phyloP scores from a whole-genome alignment of 371 early-diverging fungal species.

The Lichtheimia ramosa region DNA sequence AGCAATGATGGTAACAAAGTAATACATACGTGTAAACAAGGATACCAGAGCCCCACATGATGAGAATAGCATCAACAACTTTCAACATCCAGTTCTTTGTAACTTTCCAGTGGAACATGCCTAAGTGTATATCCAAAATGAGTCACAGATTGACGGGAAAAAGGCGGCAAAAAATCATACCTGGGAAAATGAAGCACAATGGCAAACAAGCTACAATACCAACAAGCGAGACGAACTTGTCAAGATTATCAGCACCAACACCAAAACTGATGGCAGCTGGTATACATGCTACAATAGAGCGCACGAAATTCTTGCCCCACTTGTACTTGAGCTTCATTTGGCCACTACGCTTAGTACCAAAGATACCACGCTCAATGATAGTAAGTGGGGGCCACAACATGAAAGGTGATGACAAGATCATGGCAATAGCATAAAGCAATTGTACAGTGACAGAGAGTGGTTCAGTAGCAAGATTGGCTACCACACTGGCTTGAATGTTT shows the following conservation, averaged over 20 bases:
- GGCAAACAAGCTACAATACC: slow-evolving; percentile 47
- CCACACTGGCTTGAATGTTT: slow-evolving; percentile 66
- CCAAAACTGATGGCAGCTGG: slow-evolving; percentile 64
- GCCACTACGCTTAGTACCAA: slow-evolving; percentile 38
- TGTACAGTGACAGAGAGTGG: slow-evolving; percentile 60
- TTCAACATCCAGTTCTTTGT: slow-evolving; percentile 32
- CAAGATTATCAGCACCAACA: slow-evolving; percentile 60
- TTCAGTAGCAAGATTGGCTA: slow-evolving; percentile 62
- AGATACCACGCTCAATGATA: slow-evolving; percentile 65
- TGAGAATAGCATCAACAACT: slow-evolving; percentile 42
- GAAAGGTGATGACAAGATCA: slow-evolving; percentile 78
- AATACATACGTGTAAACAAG: slow-evolving; percentile 36
- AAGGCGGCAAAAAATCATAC: slow-evolving; percentile 38
- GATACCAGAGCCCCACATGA: slow-evolving; percentile 57
- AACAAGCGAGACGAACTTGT: slow-evolving; percentile 73
- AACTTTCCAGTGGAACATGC: slow-evolving; percentile 64
- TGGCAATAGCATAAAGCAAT: slow-evolving; percentile 74
- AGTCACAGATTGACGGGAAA: background rate
- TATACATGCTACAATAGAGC: slow-evolving; percentile 50
- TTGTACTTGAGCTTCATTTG: slow-evolving; percentile 41
- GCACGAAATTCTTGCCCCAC: slow-evolving; percentile 66
- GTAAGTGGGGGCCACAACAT: slow-evolving; percentile 73
- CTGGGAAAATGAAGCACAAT: slow-evolving; percentile 49
- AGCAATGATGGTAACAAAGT: background rate
- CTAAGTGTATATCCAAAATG: slow-evolving; percentile 1